Percentiles rank a stretch among this genome's conserved stretches.
These are phyloP conservation scores for Flaveria floridana DNA, from an alignment of 140 eudicot species.

Conservation along the genomic window DNA sequence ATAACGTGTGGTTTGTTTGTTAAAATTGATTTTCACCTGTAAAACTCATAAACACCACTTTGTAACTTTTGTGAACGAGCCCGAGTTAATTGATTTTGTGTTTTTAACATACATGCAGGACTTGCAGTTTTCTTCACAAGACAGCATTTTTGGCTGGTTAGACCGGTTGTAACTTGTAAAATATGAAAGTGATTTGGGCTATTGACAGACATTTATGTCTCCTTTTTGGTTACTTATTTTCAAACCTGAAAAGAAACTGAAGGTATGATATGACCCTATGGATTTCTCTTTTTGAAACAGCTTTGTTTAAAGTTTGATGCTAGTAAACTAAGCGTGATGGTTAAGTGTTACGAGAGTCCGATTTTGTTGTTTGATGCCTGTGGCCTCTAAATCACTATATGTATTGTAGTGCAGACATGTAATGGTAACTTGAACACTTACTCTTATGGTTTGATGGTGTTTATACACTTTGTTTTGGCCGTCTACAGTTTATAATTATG, in stretches of 20 bases:
- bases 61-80: background rate
- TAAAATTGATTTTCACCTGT: background rate
- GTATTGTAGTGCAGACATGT: conserved; percentile 26
- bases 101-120: conserved; percentile 43
- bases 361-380: conserved; percentile 20
- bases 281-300: conserved; percentile 10
- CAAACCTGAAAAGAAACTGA: conserved; percentile 26
- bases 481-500: conserved; percentile 5
- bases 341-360: conserved; percentile 20
- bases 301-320: conserved; percentile 14
- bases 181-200: conserved; percentile 19
- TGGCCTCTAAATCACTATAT: conserved; percentile 21
- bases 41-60: background rate
- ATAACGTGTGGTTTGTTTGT: background rate
- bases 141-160: conserved; percentile 63
- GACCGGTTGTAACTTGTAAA: conserved; percentile 34
- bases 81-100: background rate
- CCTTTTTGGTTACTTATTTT: conserved; percentile 19
- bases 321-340: conserved; percentile 10
- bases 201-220: background rate
- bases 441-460: conserved; percentile 20
- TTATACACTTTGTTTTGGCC: conserved; percentile 7
- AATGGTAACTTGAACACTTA: conserved; percentile 26
- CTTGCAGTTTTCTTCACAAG: conserved; percentile 69
- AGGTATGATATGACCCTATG: conserved; percentile 11